These are phyloP conservation scores for Gastrolobium villosum DNA, from an alignment of 306 rosid species.

Conservation along the genomic window DNA sequence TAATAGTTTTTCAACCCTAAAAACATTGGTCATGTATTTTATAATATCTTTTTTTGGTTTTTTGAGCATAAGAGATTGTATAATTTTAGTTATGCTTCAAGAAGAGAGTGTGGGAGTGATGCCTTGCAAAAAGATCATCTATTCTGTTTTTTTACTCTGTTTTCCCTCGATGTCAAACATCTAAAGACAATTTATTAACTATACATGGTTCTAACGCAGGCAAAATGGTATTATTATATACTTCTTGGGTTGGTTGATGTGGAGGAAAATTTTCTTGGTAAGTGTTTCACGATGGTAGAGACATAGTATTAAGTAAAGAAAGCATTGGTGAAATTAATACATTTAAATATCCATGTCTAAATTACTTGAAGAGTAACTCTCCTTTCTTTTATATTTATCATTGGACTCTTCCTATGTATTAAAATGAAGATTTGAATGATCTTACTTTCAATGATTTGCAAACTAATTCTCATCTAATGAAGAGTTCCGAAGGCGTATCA, in stretches of 20 bases:
- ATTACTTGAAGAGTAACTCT: too few relatives aligned
- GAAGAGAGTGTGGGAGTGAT: slow-evolving; percentile 20
- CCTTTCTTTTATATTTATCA: too few relatives aligned
- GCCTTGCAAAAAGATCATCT: not conserved
- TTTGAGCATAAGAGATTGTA: not conserved
- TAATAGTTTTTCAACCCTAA: too few relatives aligned
- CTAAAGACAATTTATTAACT: slow-evolving; percentile 31
- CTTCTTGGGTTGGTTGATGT: slow-evolving; percentile 91
- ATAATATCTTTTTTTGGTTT: not conserved
- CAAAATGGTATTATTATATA: slow-evolving; percentile 86
- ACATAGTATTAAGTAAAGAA: not conserved
- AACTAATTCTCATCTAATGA: too few relatives aligned
- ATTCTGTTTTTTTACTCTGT: not conserved
- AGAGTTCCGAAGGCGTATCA: too few relatives aligned
- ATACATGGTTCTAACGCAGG: slow-evolving; percentile 57
- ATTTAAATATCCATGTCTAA: not conserved
- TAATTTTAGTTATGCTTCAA: slow-evolving; percentile 1
- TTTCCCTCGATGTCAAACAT: not conserved
- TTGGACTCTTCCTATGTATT: too few relatives aligned
- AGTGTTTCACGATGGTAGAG: slow-evolving; percentile 28
- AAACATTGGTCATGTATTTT: not conserved
- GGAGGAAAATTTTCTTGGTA: slow-evolving; percentile 96
- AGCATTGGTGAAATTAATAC: not conserved
- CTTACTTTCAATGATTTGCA: too few relatives aligned
- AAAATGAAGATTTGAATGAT: too few relatives aligned